Evolutionary conservation across 2,329 filamentous ascomycete genomes (phyloP), one percentile per base, ranked within the genome.

Genomic region (Xylaria multiplex): DNA sequence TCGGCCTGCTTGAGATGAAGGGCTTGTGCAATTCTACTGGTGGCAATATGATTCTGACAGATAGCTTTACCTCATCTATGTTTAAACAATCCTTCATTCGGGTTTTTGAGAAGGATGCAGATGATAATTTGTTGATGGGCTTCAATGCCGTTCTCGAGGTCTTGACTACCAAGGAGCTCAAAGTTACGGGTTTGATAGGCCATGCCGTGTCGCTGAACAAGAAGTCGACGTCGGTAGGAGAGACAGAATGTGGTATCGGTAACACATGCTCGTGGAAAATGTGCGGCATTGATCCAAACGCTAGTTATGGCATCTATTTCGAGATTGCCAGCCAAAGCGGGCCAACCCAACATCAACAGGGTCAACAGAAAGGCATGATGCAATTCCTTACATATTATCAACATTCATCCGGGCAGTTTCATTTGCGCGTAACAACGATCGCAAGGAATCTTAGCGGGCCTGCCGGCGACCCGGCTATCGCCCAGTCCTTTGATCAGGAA

Each of bases 181-280:
- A 99, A 83, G 95, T 99, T 32, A 99, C 96, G 37, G 96, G 96
- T 59, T 85, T 99, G 43, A 99, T 99, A 74, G 96, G 96, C 9
- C 96, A 99, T 79, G 96, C 95, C 0, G 91, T 99, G 53, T 98
- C 95, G 2, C 84, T 97, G 73, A 98, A 98, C 84, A 99, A 98
- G 82, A 99, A 99, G 78, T 98, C 96, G 0, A 91, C 92, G 8
- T 97, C 93, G 1, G 96, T 99, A 13, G 96, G 96, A 59, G 96
- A 99, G 82, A 98, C 96, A 0, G 96, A 99, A 78, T 97, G 95
- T 74, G 96, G 96, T 75, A 97, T 99, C 73, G 96, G 96, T 70
- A 98, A 98, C 78, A 99, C 96, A 0, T 98, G 95, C 80, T 95
- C 94, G 2, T 99, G 96, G 96, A 99, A 99, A 82, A 97, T 99